Conservation (phyloP, 352 stramenopile species). For the Phytophthora pluvialis region DNA sequence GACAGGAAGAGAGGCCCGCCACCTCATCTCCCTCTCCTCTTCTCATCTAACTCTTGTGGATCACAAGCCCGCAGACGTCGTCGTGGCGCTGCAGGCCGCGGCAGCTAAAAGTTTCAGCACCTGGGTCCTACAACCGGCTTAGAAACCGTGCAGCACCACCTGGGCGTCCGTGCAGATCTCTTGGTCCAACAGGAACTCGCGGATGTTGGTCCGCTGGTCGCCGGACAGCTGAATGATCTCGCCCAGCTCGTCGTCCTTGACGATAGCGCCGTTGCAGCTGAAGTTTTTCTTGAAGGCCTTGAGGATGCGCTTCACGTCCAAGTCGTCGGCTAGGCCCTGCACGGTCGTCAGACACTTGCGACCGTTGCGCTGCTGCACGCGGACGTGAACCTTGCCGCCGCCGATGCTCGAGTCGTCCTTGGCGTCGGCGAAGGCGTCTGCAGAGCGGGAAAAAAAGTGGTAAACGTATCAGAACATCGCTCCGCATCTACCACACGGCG, state of each 20-base stretch:
- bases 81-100: constrained; percentile 14
- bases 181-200: constrained; percentile 99
- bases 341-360: constrained; percentile 99
- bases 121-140: constrained; percentile 47
- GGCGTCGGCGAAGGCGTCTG: constrained; percentile 89
- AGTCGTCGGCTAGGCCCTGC: constrained; percentile 96
- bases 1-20: constrained; percentile 3
- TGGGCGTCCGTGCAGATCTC: constrained; percentile 97
- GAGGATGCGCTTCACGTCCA: constrained; percentile 99
- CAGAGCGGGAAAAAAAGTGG: constrained; percentile 7
- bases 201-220: constrained; percentile 99
- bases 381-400: constrained; percentile 96
- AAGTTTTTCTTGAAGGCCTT: constrained; percentile 99
- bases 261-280: constrained; percentile 99
- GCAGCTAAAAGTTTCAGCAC: constrained; percentile 19
- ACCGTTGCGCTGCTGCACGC: constrained; percentile 99
- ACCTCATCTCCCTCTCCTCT: constrained; percentile 7
- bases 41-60: constrained; percentile 33
- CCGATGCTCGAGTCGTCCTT: constrained; percentile 89
- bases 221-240: constrained; percentile 99
- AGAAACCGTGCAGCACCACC: constrained; percentile 98
- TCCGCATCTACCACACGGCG: background rate
- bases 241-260: constrained; percentile 97
- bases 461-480: constrained; percentile 18
- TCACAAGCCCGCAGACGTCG: constrained; percentile 8